phyloP scores from a whole-genome alignment of 2,329 filamentous ascomycete genomes.

The Fusarium denticulatum region DNA sequence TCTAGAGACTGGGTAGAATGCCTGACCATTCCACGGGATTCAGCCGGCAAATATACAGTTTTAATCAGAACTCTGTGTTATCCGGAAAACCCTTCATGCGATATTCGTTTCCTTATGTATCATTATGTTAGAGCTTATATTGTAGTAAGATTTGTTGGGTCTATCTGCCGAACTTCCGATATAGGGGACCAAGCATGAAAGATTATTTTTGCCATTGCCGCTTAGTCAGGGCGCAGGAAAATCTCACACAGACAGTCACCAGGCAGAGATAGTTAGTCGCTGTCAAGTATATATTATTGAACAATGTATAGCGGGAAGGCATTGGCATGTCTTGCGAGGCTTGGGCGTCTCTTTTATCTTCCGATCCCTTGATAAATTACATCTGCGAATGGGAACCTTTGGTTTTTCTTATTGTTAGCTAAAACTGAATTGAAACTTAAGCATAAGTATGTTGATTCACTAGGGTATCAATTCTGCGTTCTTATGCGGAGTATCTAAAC shows the following conservation, averaged over 20 bases:
- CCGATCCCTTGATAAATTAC: rapidly evolving
- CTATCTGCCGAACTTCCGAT: neutral
- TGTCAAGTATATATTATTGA: rapidly evolving
- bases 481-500: neutral
- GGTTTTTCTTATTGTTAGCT: rapidly evolving
- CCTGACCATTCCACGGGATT: rapidly evolving
- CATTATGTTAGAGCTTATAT: neutral
- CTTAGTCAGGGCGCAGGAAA: neutral
- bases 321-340: rapidly evolving
- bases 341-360: rapidly evolving
- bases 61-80: neutral
- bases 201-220: neutral
- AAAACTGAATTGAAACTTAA: neutral
- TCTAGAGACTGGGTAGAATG: rapidly evolving
- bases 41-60: neutral
- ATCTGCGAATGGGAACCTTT: rapidly evolving
- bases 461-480: neutral
- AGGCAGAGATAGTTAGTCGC: rapidly evolving
- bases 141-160: neutral
- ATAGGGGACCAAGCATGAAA: neutral
- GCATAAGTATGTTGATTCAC: too few relatives aligned
- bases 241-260: rapidly evolving
- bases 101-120: too few relatives aligned
- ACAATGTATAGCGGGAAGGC: rapidly evolving
- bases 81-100: rapidly evolving